Evolutionary conservation across 192 early-diverging fungal genomes (phyloP).

Genomic region (Thamnidium elegans): DNA sequence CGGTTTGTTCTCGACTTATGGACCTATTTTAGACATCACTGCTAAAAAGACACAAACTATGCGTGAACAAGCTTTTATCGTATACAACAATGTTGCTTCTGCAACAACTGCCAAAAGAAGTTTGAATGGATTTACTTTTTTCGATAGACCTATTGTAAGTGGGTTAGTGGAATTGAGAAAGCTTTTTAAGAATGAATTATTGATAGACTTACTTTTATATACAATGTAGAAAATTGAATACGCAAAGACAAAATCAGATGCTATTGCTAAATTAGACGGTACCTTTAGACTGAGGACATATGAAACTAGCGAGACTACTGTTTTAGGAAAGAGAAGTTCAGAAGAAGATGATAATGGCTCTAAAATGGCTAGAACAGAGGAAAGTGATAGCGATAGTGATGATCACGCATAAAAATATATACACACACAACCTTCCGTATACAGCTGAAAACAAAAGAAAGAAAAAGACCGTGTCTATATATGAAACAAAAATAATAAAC

Average conservation of each 20-base stretch:
- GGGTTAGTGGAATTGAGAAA: background rate
- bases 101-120: conserved; percentile 85
- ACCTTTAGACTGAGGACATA: conserved; percentile 34
- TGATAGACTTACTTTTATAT: background rate
- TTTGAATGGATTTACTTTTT: conserved; percentile 86
- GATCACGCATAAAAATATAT: conserved; percentile 16
- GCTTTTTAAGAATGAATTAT: conserved; percentile 6
- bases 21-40: conserved; percentile 83
- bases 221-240: conserved; percentile 65
- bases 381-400: conserved; percentile 25
- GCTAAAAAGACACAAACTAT: conserved; percentile 76
- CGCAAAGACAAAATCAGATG: conserved; percentile 74
- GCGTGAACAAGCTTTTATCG: conserved; percentile 95
- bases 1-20: conserved; percentile 83
- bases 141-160: conserved; percentile 75
- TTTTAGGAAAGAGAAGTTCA: conserved; percentile 19
- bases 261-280: conserved; percentile 68
- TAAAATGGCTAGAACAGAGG: conserved; percentile 17
- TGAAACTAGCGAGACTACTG: background rate
- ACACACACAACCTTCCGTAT: background rate
- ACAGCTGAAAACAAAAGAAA: background rate
- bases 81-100: conserved; percentile 77
- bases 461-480: background rate
- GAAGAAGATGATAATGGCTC: conserved; percentile 16
- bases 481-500: background rate